Conservation (phyloP, 352 stramenopile genomes). For the Globisporangium carolinianum region DNA sequence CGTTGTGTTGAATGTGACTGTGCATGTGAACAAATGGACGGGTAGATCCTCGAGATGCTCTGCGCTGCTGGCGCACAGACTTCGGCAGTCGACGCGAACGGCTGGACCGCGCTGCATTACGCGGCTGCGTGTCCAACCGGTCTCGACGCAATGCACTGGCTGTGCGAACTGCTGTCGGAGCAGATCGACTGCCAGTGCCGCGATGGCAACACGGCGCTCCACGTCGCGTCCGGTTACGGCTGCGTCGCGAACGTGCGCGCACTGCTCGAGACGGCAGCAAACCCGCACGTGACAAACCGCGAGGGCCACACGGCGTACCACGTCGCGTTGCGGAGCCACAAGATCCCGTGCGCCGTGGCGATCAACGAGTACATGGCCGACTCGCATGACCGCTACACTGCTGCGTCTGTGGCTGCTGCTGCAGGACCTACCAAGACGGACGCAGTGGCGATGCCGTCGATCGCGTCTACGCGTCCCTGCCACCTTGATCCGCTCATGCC, state of each 20-base stretch:
- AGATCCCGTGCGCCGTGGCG: constrained; percentile 41
- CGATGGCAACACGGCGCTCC: constrained; percentile 57
- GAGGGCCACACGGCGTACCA: constrained; percentile 42
- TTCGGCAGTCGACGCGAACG: constrained; percentile 37
- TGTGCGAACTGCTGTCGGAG: constrained; percentile 44
- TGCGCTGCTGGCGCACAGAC: constrained; percentile 27
- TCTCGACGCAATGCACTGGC: constrained; percentile 35
- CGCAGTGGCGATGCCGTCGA: not conserved
- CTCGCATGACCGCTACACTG: constrained; percentile 18
- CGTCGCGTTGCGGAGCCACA: constrained; percentile 45
- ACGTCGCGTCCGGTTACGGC: constrained; percentile 52
- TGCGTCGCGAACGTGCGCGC: constrained; percentile 40
- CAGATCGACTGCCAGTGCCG: constrained; percentile 38
- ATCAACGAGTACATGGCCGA: constrained; percentile 53
- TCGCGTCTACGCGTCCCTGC: constrained; percentile 1
- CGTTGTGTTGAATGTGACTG: not conserved
- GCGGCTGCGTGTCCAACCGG: constrained; percentile 34
- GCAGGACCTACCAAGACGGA: not conserved
- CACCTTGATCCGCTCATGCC: constrained; percentile 2
- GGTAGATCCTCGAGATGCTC: constrained; percentile 38
- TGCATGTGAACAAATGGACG: too few species aligned
- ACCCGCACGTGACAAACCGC: constrained; percentile 31
- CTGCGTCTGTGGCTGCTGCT: too few species aligned
- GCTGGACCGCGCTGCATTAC: constrained; percentile 62
- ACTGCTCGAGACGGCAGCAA: constrained; percentile 53